Evolutionary conservation across 2,329 filamentous ascomycete genomes (phyloP).

Genomic region (Phoma sp.): DNA sequence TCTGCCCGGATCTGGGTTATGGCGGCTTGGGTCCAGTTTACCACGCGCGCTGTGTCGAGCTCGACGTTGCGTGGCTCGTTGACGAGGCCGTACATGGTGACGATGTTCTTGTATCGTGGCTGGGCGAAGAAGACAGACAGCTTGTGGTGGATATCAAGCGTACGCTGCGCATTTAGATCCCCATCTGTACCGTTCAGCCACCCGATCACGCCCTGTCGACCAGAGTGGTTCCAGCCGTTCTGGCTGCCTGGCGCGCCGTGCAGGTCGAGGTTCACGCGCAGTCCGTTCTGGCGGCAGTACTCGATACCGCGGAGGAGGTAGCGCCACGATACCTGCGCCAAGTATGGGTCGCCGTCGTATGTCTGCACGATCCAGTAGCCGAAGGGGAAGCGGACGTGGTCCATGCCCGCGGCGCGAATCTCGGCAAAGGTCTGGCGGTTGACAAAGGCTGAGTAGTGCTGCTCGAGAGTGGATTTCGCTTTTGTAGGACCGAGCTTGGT

Average conservation of each 20-base stretch:
- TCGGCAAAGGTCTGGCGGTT: constrained; percentile 83
- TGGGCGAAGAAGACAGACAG: constrained; percentile 93
- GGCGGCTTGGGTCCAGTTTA: constrained; percentile 79
- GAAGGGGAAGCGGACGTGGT: constrained; percentile 95
- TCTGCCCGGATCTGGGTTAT: constrained; percentile 76
- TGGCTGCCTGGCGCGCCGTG: constrained; percentile 93
- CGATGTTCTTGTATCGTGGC: constrained; percentile 86
- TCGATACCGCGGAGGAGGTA: constrained; percentile 93
- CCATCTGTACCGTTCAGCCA: constrained; percentile 95
- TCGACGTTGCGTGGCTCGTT: constrained; percentile 89
- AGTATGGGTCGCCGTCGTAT: constrained; percentile 86
- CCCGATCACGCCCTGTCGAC: constrained; percentile 76
- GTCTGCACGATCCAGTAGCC: constrained; percentile 92
- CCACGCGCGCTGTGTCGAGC: constrained; percentile 69
- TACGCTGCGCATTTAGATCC: constrained; percentile 75
- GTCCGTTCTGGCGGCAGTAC: constrained; percentile 88
- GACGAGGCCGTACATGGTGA: constrained; percentile 90
- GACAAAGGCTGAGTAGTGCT: constrained; percentile 90
- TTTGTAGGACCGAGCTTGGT: constrained; percentile 69
- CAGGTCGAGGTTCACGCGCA: constrained; percentile 90
- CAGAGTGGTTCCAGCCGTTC: constrained; percentile 98
- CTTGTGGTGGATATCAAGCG: constrained; percentile 84
- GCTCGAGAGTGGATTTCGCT: constrained; percentile 74
- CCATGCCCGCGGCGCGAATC: constrained; percentile 85
- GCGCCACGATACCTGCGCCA: constrained; percentile 86